phyloP scores from a whole-genome alignment of 495 filamentous ascomycete species.

The Letharia columbiana region DNA sequence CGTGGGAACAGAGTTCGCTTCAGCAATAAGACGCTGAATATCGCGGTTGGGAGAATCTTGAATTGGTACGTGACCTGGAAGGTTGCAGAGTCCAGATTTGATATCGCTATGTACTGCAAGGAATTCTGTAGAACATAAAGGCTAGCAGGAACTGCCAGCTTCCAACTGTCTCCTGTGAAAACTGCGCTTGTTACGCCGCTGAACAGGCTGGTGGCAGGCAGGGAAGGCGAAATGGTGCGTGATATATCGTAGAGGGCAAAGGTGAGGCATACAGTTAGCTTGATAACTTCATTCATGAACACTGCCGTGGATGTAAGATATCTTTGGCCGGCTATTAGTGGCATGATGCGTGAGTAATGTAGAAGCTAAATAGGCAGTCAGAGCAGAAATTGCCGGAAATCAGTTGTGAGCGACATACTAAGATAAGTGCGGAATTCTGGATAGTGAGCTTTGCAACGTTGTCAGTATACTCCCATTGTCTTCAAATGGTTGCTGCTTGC shows the following conservation, averaged over 20 bases:
- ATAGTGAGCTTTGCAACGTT: conserved; percentile 53
- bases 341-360: conserved; percentile 93
- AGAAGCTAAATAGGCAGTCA: conserved; percentile 49
- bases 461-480: conserved; percentile 25
- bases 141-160: conserved; percentile 79
- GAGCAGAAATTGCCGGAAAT: neutral
- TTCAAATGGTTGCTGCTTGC: conserved; percentile 18
- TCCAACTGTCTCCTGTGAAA: conserved; percentile 93
- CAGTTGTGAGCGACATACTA: conserved; percentile 40
- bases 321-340: conserved; percentile 65
- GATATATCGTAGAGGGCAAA: conserved; percentile 84
- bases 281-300: conserved; percentile 86
- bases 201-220: conserved; percentile 71
- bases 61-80: conserved; percentile 92
- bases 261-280: conserved; percentile 75
- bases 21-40: conserved; percentile 78
- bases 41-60: conserved; percentile 81
- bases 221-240: conserved; percentile 59
- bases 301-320: conserved; percentile 93
- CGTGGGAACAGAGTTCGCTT: conserved; percentile 55
- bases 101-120: conserved; percentile 83
- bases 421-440: conserved; percentile 71
- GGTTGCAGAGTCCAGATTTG: conserved; percentile 81
- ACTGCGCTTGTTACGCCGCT: conserved; percentile 69
- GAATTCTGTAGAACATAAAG: conserved; percentile 88